Conservation (phyloP, 73 alveolate species). For the Loxodes magnus region DNA sequence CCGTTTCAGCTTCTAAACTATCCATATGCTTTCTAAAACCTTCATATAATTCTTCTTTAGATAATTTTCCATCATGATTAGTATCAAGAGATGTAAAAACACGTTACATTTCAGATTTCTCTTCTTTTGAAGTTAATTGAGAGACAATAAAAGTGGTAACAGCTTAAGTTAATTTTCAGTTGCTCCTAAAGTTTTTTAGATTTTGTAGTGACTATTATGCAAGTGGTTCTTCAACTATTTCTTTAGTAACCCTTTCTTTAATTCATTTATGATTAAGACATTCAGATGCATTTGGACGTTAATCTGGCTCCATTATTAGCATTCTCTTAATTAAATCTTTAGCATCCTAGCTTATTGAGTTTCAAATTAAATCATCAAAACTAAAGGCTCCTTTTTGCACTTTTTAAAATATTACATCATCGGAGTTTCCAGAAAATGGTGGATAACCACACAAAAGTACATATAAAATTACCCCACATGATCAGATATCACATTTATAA, state of each 20-base stretch:
- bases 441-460: conserved; percentile 32
- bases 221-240: background rate
- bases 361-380: conserved; percentile 19
- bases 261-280: conserved; percentile 9
- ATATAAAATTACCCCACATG: conserved; percentile 42
- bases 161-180: background rate
- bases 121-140: conserved; percentile 21
- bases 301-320: conserved; percentile 14
- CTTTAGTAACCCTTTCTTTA: background rate
- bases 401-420: conserved; percentile 16
- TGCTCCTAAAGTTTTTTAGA: background rate
- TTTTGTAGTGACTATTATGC: background rate
- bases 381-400: conserved; percentile 14
- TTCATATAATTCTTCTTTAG: background rate
- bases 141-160: conserved; percentile 22
- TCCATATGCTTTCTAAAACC: background rate
- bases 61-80: conserved; percentile 8
- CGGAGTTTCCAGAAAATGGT: conserved; percentile 30
- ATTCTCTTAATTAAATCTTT: conserved; percentile 22
- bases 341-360: conserved; percentile 19
- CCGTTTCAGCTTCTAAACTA: conserved; percentile 13
- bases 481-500: conserved; percentile 52
- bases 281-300: conserved; percentile 20
- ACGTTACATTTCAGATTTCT: conserved; percentile 14
- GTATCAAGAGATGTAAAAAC: background rate